Evolutionary conservation across 1,284 basidiomycete species (phyloP).

Genomic region (Rhodotorula sp.): DNA sequence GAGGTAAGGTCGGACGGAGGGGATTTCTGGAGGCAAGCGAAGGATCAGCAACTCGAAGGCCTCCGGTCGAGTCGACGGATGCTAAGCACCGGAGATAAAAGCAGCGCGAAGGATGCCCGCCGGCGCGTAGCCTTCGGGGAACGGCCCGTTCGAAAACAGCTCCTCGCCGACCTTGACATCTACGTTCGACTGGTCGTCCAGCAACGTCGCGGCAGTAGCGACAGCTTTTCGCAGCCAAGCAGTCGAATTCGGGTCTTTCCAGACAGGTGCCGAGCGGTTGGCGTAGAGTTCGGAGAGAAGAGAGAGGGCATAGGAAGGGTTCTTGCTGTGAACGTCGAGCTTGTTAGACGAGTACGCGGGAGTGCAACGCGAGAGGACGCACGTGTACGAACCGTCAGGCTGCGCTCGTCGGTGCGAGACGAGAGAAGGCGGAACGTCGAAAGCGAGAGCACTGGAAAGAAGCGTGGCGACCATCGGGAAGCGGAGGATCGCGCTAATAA

Average conservation of each 20-base stretch:
- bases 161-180: slow-evolving; percentile 37
- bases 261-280: slow-evolving; percentile 68
- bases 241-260: slow-evolving; percentile 69
- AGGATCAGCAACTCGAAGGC: neutral
- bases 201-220: neutral
- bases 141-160: slow-evolving; percentile 31
- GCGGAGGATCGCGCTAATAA: slow-evolving; percentile 67
- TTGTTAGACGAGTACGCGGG: neutral
- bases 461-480: slow-evolving; percentile 78
- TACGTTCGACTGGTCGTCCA: slow-evolving; percentile 28
- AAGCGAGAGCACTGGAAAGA: slow-evolving; percentile 77
- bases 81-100: slow-evolving; percentile 39
- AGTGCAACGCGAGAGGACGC: slow-evolving; percentile 41
- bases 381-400: slow-evolving; percentile 20
- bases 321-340: slow-evolving; percentile 5
- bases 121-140: slow-evolving; percentile 38
- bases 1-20: slow-evolving; percentile 39
- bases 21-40: slow-evolving; percentile 24
- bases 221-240: slow-evolving; percentile 62
- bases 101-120: slow-evolving; percentile 37
- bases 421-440: slow-evolving; percentile 61
- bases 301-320: slow-evolving; percentile 48
- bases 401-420: slow-evolving; percentile 55
- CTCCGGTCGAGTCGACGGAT: too few species aligned
- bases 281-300: slow-evolving; percentile 82